phyloP scores from a whole-genome alignment of 2,329 filamentous ascomycete genomes.

The Aspergillus costaricaensis region DNA sequence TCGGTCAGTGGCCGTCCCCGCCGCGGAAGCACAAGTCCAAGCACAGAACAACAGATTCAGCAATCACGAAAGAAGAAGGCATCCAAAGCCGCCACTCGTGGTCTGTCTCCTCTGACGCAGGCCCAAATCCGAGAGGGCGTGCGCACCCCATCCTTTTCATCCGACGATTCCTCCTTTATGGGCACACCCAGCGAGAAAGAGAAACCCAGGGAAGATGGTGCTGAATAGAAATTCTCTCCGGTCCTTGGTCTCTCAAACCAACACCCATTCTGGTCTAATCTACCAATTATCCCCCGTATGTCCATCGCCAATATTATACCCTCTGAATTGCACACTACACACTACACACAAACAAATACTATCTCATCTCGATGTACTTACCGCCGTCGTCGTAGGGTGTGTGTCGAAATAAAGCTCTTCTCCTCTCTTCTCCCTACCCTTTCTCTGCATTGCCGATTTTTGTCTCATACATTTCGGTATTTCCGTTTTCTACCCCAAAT shows the following conservation, averaged over 20 bases:
- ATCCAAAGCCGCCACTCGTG: conserved; percentile 31
- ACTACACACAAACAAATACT: neutral
- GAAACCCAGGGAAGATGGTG: conserved; percentile 27
- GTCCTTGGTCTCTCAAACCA: neutral
- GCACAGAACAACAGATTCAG: conserved; percentile 26
- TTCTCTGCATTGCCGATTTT: no score
- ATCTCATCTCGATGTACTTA: conserved; percentile 6
- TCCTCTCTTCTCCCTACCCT: neutral
- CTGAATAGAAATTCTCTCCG: conserved; percentile 15
- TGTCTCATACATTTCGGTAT: neutral
- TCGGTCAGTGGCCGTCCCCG: conserved; percentile 36
- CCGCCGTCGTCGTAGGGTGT: neutral
- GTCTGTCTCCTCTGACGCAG: conserved; percentile 40
- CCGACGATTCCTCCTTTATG: conserved; percentile 36
- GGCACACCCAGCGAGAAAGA: conserved; percentile 25
- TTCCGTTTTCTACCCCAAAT: neutral
- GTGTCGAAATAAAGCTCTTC: neutral
- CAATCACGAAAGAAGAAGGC: conserved; percentile 37
- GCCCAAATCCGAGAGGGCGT: conserved; percentile 41
- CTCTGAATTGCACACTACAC: conserved; percentile 1
- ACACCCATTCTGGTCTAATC: conserved; percentile 2
- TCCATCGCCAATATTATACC: conserved; percentile 15
- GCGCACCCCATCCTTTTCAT: conserved; percentile 36
- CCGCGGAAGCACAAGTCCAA: conserved; percentile 37
- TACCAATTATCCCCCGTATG: neutral